Conservation (phyloP, 192 early-diverging fungal genomes). For the Spizellomyces punctatus region DNA sequence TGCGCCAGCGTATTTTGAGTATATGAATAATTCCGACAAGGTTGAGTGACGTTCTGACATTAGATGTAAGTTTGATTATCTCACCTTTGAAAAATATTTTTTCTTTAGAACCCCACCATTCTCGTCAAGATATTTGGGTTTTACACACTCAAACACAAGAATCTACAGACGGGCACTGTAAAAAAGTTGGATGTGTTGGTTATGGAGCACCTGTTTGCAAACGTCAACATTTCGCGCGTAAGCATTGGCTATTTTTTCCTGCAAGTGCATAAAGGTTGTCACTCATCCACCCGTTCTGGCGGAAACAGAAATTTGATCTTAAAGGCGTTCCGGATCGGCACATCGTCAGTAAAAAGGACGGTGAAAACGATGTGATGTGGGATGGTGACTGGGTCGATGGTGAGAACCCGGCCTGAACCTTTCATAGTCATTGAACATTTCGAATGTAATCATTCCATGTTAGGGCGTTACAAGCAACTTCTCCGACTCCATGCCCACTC, state of each 20-base stretch:
- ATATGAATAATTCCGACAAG: constrained; percentile 37
- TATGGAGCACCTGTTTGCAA: constrained; percentile 56
- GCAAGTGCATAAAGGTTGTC: too few relatives aligned
- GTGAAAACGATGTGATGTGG: constrained; percentile 57
- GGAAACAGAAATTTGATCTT: constrained; percentile 68
- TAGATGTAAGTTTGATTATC: too few relatives aligned
- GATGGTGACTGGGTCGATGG: constrained; percentile 74
- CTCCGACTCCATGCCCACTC: constrained; percentile 36
- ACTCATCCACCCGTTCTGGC: too few relatives aligned
- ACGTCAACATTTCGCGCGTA: constrained; percentile 54
- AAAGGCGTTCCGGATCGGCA: constrained; percentile 76
- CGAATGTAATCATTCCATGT: neutral
- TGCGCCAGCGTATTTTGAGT: constrained; percentile 55
- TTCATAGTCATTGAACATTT: too few relatives aligned
- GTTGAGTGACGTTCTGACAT: constrained; percentile 11
- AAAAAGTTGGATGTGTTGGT: constrained; percentile 50
- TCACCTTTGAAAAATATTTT: neutral
- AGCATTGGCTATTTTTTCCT: neutral
- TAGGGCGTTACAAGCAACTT: constrained; percentile 45
- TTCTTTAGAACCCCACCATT: constrained; percentile 42
- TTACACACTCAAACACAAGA: constrained; percentile 51
- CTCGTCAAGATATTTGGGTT: constrained; percentile 54
- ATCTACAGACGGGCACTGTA: constrained; percentile 33
- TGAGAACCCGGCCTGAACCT: constrained; percentile 20
- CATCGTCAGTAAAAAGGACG: constrained; percentile 33